Conservation (phyloP, 352 stramenopile genomes). For the Globisporangium nodosum region DNA sequence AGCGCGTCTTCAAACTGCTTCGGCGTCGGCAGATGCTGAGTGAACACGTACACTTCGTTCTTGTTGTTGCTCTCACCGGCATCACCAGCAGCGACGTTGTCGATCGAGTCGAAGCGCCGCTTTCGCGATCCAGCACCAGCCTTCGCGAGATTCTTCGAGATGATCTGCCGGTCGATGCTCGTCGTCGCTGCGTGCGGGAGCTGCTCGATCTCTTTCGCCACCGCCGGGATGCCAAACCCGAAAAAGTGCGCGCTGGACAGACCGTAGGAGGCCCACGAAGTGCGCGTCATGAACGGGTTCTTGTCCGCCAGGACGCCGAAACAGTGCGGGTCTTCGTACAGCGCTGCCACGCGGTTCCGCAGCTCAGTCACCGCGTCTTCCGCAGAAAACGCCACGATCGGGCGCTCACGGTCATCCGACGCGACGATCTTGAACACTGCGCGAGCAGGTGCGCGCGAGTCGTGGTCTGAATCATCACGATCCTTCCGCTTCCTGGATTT, state of each 20-base stretch:
- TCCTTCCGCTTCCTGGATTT: slow-evolving; percentile 8
- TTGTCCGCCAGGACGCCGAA: slow-evolving; percentile 27
- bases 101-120: slow-evolving; percentile 20
- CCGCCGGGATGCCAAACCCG: slow-evolving; percentile 65
- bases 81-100: slow-evolving; percentile 5
- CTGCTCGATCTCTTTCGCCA: slow-evolving; percentile 60
- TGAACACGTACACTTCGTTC: slow-evolving; percentile 80
- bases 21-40: slow-evolving; percentile 60
- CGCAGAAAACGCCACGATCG: slow-evolving; percentile 56
- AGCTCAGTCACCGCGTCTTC: slow-evolving; percentile 72
- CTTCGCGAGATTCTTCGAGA: slow-evolving; percentile 19
- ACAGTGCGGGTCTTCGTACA: slow-evolving; percentile 60
- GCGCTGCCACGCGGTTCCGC: slow-evolving; percentile 57
- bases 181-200: slow-evolving; percentile 69
- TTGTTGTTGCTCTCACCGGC: slow-evolving; percentile 8
- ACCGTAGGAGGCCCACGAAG: slow-evolving; percentile 78
- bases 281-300: slow-evolving; percentile 71
- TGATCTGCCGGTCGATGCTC: slow-evolving; percentile 43
- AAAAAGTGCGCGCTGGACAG: slow-evolving; percentile 79
- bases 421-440: slow-evolving; percentile 76
- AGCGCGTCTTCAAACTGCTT: slow-evolving; percentile 78
- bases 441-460: slow-evolving; percentile 12
- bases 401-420: slow-evolving; percentile 57
- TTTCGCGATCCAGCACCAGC: slow-evolving; percentile 18
- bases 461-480: not conserved